Base-by-base conservation (phyloP, 768 basidiomycete genomes). In the Tricholoma bakamatsutake region DNA sequence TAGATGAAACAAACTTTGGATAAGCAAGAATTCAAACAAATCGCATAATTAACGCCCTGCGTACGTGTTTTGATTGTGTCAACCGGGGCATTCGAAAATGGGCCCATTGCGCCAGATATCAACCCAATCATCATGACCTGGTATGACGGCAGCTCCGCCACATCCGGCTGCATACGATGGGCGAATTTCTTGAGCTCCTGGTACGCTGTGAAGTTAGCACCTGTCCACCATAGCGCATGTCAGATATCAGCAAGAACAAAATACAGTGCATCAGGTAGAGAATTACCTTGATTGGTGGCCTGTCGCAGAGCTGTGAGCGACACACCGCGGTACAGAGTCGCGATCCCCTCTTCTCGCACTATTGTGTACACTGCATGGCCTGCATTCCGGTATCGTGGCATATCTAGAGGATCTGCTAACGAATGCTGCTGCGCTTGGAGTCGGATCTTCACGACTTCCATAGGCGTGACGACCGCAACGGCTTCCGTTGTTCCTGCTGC, bases 401-500 rank as follows among this genome's bases (percentile, higher is more conserved):
- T 77, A 66, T 99, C 97, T 52, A 96, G 73, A 34, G 97, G 97
- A 71, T 99, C 97, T 6, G 94, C 92, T 48, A 99, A 78, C 18
- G 96, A 98, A 71, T 98, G 97, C 66, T 90, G 88, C 66, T 99
- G 97, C 3, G 97, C 96, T 72, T 99, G 97, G 64, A 99, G 74
- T 27, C 97, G 84, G 67, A 99, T 98, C 79, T 98, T 98, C 68
- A 99, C 91, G 17, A 98, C 97, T 68, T 99, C 97, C 97, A 99
- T 98, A 0, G 97, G 97, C 45, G 90, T 96, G 10, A 99, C 97
- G 45, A 99, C 93, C 13, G 84, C 78, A 15, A 99, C 83, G 2
- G 95, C 97, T 72, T 98, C 97, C 0, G 93, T 90, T n/a, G 87
- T 87, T 24, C 97, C 97, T 4, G 97, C 96, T 45, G 87, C 93